Evolutionary conservation across 345 rosid genomes (phyloP), one percentile per base, ranked within the genome.

Genomic region (Gossypium anomalum): DNA sequence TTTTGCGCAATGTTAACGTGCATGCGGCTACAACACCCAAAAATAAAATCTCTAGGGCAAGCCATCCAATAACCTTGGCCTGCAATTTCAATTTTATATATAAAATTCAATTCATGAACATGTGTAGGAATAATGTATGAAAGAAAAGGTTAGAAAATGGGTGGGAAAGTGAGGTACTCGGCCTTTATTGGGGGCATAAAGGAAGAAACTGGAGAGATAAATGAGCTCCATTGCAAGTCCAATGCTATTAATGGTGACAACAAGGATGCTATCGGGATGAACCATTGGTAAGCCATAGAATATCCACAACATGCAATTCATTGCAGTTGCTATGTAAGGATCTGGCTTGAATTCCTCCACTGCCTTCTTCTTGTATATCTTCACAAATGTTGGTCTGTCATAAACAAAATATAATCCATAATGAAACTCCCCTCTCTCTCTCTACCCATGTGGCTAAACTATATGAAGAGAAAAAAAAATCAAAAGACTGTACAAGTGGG

Each of bases 271-370:
- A 45, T 83, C 85, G 0, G 81, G 85, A 16, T 84, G 84, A 72
- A 88, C 90, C 17, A 88, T 23, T 19, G 92, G 92, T 7, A 86
- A 76, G 11, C 90, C 92, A 16, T 88, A 88, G 70, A 85, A 78
- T 0, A 83, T 76, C 90, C 90, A 88, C 1, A 85, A 10, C 86
- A 65, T 67, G 70, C 92, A 88, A 3, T 88, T 88, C 84, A 85
- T 78, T 1, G 80, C 23, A 0, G 92, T 76, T 1, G 87, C 79
- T 4, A 88, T 23, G 48, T 88, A 88, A 0, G 92, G 90, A 38
- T 79, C 83, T n/a, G 87, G 84, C 23, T 77, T 80, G 80, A 86
- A 88, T 45, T 83, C 83, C 75, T 85, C 89, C 38, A 86, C 90
- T 8, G 88, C 64, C 70, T 77, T 79, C 3, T 79, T 82, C 72